A percentile compares a stretch with the other conserved stretches of the same genome.
Evolutionary conservation across 2,329 filamentous ascomycete species (phyloP).

Genomic region (Neofusicoccum ribis): DNA sequence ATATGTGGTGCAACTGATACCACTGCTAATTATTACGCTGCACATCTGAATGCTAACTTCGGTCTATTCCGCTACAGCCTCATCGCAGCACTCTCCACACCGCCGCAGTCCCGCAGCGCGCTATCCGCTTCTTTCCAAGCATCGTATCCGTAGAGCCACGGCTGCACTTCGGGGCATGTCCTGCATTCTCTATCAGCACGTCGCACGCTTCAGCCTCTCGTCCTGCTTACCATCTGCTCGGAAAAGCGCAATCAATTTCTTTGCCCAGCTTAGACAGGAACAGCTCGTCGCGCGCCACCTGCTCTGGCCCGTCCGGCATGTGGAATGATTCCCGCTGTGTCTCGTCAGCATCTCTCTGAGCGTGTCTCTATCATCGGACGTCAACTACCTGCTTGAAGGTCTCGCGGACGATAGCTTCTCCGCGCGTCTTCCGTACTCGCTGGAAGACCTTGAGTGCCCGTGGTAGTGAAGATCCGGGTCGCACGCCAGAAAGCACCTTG

Average conservation of each 20-base stretch:
- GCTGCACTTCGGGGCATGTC: slow-evolving; percentile 37
- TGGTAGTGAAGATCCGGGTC: neutral
- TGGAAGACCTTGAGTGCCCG: slow-evolving; percentile 46
- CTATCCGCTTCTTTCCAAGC: slow-evolving; percentile 32
- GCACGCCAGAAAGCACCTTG: slow-evolving; percentile 45
- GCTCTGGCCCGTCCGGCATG: slow-evolving; percentile 54
- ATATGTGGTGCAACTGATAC: neutral
- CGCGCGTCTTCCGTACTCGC: slow-evolving; percentile 48
- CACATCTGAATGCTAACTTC: neutral
- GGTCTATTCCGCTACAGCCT: neutral
- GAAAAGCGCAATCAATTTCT: slow-evolving; percentile 57
- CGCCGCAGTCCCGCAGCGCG: neutral
- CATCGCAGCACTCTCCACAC: neutral
- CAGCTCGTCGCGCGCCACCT: slow-evolving; percentile 57
- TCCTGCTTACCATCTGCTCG: slow-evolving; percentile 54
- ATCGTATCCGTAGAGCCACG: slow-evolving; percentile 39
- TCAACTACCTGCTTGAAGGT: slow-evolving; percentile 53
- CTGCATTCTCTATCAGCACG: neutral
- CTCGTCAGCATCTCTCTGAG: slow-evolving; percentile 20
- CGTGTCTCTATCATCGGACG: neutral
- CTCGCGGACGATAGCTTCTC: slow-evolving; percentile 60
- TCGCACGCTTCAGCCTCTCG: too few species aligned
- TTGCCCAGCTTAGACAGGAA: slow-evolving; percentile 59
- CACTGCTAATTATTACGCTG: neutral
- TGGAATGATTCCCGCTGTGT: slow-evolving; percentile 39